phyloP scores from a whole-genome alignment of 1,139 yeast genomes.

The Taphrina populina region DNA sequence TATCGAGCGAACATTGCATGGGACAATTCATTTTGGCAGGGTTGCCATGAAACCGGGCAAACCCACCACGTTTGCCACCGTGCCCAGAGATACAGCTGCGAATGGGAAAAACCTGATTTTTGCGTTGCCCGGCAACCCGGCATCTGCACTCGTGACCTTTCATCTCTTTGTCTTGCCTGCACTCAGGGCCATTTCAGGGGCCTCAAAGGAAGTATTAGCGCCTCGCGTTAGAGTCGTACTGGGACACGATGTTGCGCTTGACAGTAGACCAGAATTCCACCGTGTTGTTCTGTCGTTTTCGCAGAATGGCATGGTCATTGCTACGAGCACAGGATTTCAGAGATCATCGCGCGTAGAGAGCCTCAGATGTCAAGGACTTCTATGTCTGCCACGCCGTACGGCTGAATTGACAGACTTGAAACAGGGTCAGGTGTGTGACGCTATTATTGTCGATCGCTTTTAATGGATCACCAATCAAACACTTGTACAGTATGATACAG shows the following conservation, averaged over 20 bases:
- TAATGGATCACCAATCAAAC: no score
- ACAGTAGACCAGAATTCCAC: conserved; percentile 55
- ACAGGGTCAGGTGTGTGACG: conserved; percentile 13
- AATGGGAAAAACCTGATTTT: conserved; percentile 44
- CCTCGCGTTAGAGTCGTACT: conserved; percentile 38
- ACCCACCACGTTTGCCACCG: conserved; percentile 56
- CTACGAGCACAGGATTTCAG: conserved; percentile 52
- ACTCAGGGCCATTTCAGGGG: conserved; percentile 37
- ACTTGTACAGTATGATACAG: no score
- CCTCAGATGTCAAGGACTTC: conserved; percentile 51
- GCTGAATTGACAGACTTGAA: conserved; percentile 17
- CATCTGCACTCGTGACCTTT: conserved; percentile 53
- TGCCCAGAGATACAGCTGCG: conserved; percentile 39
- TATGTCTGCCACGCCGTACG: conserved; percentile 46
- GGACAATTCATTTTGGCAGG: conserved; percentile 53
- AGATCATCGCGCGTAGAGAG: conserved; percentile 54
- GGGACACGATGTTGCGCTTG: conserved; percentile 45
- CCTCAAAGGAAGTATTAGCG: conserved; percentile 11
- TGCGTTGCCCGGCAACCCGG: conserved; percentile 58
- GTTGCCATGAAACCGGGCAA: conserved; percentile 59
- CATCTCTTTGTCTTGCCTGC: conserved; percentile 54
- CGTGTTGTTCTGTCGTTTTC: conserved; percentile 45
- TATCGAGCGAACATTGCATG: conserved; percentile 49
- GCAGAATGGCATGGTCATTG: conserved; percentile 42
- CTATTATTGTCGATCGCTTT: conserved; percentile 8